A percentile compares a stretch with the other conserved stretches of the same genome.
phyloP scores from a whole-genome alignment of 176 grass and related monocot species.

The Themeda triandra region DNA sequence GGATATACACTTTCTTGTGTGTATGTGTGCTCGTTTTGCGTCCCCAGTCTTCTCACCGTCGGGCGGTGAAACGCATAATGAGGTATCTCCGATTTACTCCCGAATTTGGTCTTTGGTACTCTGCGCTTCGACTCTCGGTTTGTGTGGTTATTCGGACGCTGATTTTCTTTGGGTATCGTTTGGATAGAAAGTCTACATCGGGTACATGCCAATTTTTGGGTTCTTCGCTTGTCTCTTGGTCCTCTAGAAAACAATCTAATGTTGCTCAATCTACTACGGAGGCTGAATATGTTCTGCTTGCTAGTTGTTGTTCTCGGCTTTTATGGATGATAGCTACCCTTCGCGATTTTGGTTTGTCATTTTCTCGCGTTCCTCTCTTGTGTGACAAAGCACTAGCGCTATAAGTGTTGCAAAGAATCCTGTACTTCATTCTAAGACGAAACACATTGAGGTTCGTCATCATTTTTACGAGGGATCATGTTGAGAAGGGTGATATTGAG shows the following conservation, averaged over 20 bases:
- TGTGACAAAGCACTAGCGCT: not conserved
- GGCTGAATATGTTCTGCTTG: not conserved
- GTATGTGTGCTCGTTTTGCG: too few relatives aligned
- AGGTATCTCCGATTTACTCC: too few relatives aligned
- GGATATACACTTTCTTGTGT: too few relatives aligned
- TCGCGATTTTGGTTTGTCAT: too few relatives aligned
- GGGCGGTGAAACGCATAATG: too few relatives aligned
- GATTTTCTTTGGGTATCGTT: not conserved
- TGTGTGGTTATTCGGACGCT: not conserved
- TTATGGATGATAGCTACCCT: too few relatives aligned
- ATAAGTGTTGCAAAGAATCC: not conserved
- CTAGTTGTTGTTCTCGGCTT: not conserved
- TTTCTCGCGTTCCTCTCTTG: not conserved
- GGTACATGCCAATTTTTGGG: too few relatives aligned
- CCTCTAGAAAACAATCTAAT: not conserved
- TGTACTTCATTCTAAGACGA: not conserved
- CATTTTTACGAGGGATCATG: not conserved
- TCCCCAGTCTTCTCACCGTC: too few relatives aligned
- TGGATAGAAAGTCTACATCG: conserved; percentile 11
- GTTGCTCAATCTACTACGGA: not conserved
- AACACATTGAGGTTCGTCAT: not conserved
- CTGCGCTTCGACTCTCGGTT: not conserved
- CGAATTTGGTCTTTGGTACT: not conserved
- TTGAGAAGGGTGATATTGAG: not conserved
- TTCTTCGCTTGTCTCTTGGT: not conserved